Base-by-base conservation (phyloP, 768 basidiomycete genomes). In the Termitomyces sp. region DNA sequence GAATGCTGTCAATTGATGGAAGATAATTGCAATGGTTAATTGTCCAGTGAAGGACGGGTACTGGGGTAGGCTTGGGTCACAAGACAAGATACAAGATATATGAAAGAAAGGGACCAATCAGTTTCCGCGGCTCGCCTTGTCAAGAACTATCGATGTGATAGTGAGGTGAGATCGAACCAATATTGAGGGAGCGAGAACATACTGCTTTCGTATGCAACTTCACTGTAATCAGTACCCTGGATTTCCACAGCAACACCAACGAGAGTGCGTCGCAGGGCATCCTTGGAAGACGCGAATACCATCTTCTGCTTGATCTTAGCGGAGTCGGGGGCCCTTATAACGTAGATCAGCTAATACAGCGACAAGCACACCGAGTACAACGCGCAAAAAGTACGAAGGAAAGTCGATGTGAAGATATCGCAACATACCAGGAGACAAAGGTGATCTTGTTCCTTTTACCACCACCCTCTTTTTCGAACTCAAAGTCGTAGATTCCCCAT, bases 401-500 rank as follows among this genome's bases (percentile, higher is more conserved):
- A 17, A 21, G 15, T 12, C 38, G 21, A 61, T 52, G 35, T 9
- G 49, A 37, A 47, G 23, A 48, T 17, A 47, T 60, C 44, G 57
- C 53, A 14, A 83, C 89, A 70, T 67, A 97, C 96, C 96, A 99
- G 48, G 83, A 81, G 68, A 84, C 66, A 69, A 98, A 95, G 62
- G 77, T 71, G 56, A 98, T 76, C 78, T 97, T 98, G 78, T 85
- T 93, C 72, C 94, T 81, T 73, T 80, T 85, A 38, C 89, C 89
- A 52, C 75, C 87, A 9, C 77, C 86, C 54, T 79, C 85, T 67
- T 79, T 83, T 75, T 87, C 80, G 65, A 79, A 98, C 63, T 91
- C 86, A 60, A 95, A 87, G 70, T 98, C 94, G 66, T 94, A 96
- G 23, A 98, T 81, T n/a, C 89, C 95, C 83, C 85, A 99, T 73